Base-by-base conservation (phyloP, 2,329 filamentous ascomycete species). In the Shiraia bambusicola region DNA sequence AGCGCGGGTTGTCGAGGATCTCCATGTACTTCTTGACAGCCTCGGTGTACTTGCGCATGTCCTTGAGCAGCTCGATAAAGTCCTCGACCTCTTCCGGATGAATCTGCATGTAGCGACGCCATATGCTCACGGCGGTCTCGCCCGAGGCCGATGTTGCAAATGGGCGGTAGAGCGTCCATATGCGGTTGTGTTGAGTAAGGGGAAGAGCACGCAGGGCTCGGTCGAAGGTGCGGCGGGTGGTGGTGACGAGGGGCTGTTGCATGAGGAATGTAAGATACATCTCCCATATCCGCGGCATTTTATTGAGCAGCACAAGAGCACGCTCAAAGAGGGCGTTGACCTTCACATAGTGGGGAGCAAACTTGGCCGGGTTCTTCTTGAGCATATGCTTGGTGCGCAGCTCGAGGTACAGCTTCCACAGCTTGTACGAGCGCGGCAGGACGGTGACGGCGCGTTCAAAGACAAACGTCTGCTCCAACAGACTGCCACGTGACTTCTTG, bases 251-350 rank as follows among this genome's bases (percentile, higher is more conserved):
- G n/a, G 93, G 93, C 67, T 98, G 93, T 61, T 87, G 83, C 65
- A 92, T 82, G 43, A 98, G 76, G 64, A 98, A 97, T 34, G 80
- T 80, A 49, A 98, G 82, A 67, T 96, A 98, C 83, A 97, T 88
- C 67, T 96, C 91, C 94, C 93, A 98, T 65, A 98, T 93, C 54
- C 83, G 82, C 16, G 94, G 93, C 93, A 98, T 98, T 73, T 98
- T 98, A 73, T 98, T 96, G 49, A 98, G 80, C 28, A 98, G 78
- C 44, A 96, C 88, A 37, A 98, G 75, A 3, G 93, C 91, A 56
- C 88, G 82, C 72, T 98, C 93, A 66, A 95, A 98, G 28, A 97
- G 81, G 39, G 88, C 80, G 67, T 98, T 98, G 66, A 97, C 90
- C 71, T 97, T 98, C 63, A 84, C 80, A 71, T 86, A 97, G 63